Evolutionary conservation across 2,329 filamentous ascomycete species (phyloP), one percentile per base, ranked within the genome.

Genomic region (Thelonectria rubi): DNA sequence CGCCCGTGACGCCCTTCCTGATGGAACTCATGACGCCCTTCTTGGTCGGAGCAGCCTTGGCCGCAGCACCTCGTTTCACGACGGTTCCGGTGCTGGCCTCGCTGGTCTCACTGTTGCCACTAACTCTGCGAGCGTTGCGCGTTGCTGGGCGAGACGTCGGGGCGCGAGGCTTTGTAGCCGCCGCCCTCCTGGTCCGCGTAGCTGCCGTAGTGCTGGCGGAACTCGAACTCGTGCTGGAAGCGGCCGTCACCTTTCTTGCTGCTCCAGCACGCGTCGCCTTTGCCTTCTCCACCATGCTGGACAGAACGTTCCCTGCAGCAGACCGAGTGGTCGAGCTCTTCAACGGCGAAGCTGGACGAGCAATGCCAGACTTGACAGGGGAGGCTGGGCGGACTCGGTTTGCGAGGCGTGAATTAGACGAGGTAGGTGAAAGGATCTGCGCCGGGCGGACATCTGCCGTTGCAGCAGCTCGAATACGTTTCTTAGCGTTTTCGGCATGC

Each of bases 401-500:
- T 60, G 68, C 80, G 15, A 91, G 83, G 53, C 91, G 88, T 6
- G 91, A 91, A 73, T 97, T 97, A 60, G 90, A 89, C 0, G 92
- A 94, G 54, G 91, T 90, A 2, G 93, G 93, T 1, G 93, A 97
- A 3, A 97, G 82, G 39, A 96, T 85, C 75, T 90, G 83, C 51
- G 83, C 78, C 63, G 86, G 76, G 66, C 74, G 74, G 42, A 77
- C 70, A 24, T 78, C 81, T 60, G 78, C 79, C 18, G 77, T 81
- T 58, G 77, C 76, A 11, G 77, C 76, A 43, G 78, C 82, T 46
- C 82, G 84, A 15, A 80, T 76, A 70, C 78, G 82, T 78, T 93
- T 94, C 82, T 94, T 94, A 3, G 89, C 87, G 66, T 89, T 89
- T 20, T 90, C 85, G 63, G 80, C 78, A 63, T 77, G 77, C 21